Evolutionary conservation across 2,329 filamentous ascomycete genomes (phyloP).

Genomic region (Microcyclospora pomicola): DNA sequence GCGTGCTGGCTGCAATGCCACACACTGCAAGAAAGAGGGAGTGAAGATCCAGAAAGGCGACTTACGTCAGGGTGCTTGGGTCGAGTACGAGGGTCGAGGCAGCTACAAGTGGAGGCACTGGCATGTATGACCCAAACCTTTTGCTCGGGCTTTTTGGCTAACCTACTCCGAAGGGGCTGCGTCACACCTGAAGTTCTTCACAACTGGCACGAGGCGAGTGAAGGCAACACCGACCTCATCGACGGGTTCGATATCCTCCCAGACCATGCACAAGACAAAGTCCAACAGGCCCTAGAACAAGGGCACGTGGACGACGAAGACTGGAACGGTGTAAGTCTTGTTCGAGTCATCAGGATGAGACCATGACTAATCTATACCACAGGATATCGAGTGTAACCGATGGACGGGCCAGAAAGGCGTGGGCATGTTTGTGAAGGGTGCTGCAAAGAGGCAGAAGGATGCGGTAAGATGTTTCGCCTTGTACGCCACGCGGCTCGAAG

Average conservation of each 20-base stretch:
- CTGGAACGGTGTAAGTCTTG: conserved; percentile 64
- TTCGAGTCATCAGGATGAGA: conserved; percentile 1
- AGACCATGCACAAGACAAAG: conserved; percentile 55
- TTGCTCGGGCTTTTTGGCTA: not conserved
- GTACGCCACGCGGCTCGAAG: not conserved
- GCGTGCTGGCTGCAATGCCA: conserved; percentile 61
- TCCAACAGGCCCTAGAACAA: conserved; percentile 56
- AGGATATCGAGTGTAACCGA: conserved; percentile 68
- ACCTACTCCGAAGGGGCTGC: conserved; percentile 56
- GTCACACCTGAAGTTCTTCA: conserved; percentile 61
- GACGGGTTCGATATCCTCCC: conserved; percentile 72
- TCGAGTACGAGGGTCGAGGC: conserved; percentile 47
- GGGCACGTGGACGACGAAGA: conserved; percentile 76
- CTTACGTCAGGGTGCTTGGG: conserved; percentile 61
- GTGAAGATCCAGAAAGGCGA: conserved; percentile 68
- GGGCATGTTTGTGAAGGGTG: conserved; percentile 20
- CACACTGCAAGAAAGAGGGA: conserved; percentile 54
- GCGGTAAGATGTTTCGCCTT: conserved; percentile 8
- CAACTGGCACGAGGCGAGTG: conserved; percentile 48
- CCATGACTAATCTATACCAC: conserved; percentile 7
- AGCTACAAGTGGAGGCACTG: conserved; percentile 76
- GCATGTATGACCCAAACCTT: conserved; percentile 35
- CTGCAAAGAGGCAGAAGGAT: conserved; percentile 21
- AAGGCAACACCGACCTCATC: conserved; percentile 49
- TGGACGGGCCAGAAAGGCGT: conserved; percentile 34